phyloP scores from a whole-genome alignment of 768 basidiomycete genomes.

The Mycena pura region DNA sequence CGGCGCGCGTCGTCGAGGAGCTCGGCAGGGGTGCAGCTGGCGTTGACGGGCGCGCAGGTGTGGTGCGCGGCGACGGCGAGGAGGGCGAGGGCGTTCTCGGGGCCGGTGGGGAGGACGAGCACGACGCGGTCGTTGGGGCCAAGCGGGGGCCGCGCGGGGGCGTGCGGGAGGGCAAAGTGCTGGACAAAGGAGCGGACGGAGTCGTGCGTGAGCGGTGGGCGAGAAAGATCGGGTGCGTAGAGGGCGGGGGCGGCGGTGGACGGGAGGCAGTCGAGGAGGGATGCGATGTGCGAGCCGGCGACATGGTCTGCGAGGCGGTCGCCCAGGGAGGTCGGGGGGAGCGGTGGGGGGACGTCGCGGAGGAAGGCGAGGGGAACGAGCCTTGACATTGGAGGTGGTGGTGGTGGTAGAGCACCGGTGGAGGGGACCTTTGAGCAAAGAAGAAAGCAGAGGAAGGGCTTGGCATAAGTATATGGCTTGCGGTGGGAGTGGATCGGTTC shows the following conservation, averaged over 20 bases:
- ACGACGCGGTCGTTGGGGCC: constrained; percentile 55
- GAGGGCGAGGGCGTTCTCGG: constrained; percentile 54
- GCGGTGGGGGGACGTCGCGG: constrained; percentile 29
- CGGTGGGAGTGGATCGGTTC: constrained; percentile 1
- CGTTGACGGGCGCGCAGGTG: constrained; percentile 55
- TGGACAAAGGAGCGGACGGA: constrained; percentile 45
- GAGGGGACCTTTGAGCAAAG: neutral
- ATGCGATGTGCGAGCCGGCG: constrained; percentile 35
- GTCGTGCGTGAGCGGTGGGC: constrained; percentile 44
- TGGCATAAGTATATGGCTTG: constrained; percentile 9
- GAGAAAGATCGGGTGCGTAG: constrained; percentile 44
- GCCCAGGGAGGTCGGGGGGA: constrained; percentile 42
- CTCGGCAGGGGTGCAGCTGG: constrained; percentile 51
- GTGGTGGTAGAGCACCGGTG: no score
- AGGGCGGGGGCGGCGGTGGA: constrained; percentile 43
- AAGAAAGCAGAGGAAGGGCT: neutral
- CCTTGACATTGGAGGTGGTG: constrained; percentile 17
- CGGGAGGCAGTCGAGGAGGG: constrained; percentile 50
- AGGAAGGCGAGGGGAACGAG: constrained; percentile 43
- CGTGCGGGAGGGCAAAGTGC: constrained; percentile 47
- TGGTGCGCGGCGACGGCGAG: constrained; percentile 50
- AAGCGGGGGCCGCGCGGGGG: constrained; percentile 34
- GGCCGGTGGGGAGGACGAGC: constrained; percentile 51
- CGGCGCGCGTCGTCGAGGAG: constrained; percentile 49
- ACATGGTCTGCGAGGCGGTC: constrained; percentile 43